These are phyloP conservation scores for Ogataea henricii DNA, from an alignment of 805 yeast species.

Conservation along the genomic window DNA sequence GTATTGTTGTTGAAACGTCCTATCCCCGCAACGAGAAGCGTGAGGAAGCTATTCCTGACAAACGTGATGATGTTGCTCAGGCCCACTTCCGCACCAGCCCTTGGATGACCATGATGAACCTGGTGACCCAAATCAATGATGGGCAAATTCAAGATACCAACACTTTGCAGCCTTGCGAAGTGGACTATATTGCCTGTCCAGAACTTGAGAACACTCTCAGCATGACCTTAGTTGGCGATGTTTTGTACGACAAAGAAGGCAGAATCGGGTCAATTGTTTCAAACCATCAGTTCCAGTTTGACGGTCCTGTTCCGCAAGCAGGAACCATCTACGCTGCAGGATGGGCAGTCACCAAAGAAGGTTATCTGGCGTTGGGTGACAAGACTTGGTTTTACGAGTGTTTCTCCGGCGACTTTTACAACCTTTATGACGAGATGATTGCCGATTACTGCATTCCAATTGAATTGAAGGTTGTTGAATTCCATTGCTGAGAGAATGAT, in stretches of 20 bases:
- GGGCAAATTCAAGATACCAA: conserved; percentile 6
- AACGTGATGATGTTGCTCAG: background rate
- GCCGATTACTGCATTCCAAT: conserved; percentile 6
- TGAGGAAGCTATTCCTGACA: background rate
- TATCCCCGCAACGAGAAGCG: background rate
- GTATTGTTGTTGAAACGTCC: conserved; percentile 1
- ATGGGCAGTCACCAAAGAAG: conserved; percentile 5
- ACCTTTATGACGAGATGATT: conserved; percentile 3
- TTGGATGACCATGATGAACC: conserved; percentile 5
- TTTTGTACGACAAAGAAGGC: conserved; percentile 4
- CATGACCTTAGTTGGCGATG: conserved; percentile 1
- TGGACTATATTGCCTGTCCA: conserved; percentile 2
- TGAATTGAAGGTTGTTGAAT: conserved; percentile 3
- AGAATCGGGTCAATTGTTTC: conserved; percentile 5
- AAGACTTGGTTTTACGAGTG: conserved; percentile 1
- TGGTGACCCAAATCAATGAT: conserved; percentile 3
- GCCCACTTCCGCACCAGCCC: conserved; percentile 5
- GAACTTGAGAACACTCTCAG: conserved; percentile 6
- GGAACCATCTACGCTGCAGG: conserved; percentile 6
- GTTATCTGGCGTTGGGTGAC: conserved; percentile 1
- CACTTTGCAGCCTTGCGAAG: conserved; percentile 4
- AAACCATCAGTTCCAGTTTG: conserved; percentile 5
- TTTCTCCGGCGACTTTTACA: conserved; percentile 1
- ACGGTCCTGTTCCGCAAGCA: conserved; percentile 5
- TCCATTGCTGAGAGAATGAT: conserved; percentile 1